Percentiles rank a stretch among this genome's conserved stretches.
phyloP scores from a whole-genome alignment of 2,329 filamentous ascomycete genomes.

The Pseudocercospora vitis region DNA sequence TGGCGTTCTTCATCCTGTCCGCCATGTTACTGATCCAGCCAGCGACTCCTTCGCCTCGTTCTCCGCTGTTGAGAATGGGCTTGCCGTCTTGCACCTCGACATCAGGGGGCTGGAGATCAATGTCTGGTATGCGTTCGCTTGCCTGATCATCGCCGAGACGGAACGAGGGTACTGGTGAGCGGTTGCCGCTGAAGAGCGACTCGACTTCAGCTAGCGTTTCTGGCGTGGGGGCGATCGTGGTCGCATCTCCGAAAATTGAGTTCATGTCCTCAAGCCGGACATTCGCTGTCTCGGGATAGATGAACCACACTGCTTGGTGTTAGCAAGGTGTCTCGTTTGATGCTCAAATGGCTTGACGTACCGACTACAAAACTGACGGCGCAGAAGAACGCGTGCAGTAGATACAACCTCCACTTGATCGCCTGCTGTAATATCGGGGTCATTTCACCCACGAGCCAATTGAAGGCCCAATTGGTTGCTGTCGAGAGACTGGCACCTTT shows the following conservation, averaged over 20 bases:
- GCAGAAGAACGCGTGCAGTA: slow-evolving; percentile 96
- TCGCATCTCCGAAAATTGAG: slow-evolving; percentile 87
- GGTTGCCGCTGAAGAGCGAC: slow-evolving; percentile 69
- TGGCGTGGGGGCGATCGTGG: slow-evolving; percentile 77
- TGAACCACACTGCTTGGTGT: slow-evolving; percentile 74
- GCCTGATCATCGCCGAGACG: slow-evolving; percentile 58
- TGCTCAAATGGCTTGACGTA: slow-evolving; percentile 53
- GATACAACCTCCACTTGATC: slow-evolving; percentile 91
- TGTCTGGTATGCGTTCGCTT: slow-evolving; percentile 62
- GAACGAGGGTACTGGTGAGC: slow-evolving; percentile 77
- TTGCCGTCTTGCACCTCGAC: slow-evolving; percentile 56
- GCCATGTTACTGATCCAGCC: slow-evolving; percentile 68
- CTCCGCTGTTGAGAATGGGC: slow-evolving; percentile 44
- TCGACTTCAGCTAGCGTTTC: slow-evolving; percentile 74
- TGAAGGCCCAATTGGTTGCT: slow-evolving; percentile 96
- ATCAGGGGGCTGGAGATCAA: slow-evolving; percentile 77
- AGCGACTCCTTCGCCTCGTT: slow-evolving; percentile 57
- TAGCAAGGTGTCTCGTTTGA: slow-evolving; percentile 3
- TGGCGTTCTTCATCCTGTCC: slow-evolving; percentile 52
- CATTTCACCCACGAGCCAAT: slow-evolving; percentile 94
- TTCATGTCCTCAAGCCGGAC: slow-evolving; percentile 97
- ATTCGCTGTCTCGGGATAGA: slow-evolving; percentile 95
- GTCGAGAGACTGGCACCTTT: slow-evolving; percentile 97
- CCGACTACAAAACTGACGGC: slow-evolving; percentile 92
- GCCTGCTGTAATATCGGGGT: slow-evolving; percentile 88